Evolutionary conservation across 2,329 filamentous ascomycete species (phyloP).

Genomic region (Paraphaeosphaeria minitans): DNA sequence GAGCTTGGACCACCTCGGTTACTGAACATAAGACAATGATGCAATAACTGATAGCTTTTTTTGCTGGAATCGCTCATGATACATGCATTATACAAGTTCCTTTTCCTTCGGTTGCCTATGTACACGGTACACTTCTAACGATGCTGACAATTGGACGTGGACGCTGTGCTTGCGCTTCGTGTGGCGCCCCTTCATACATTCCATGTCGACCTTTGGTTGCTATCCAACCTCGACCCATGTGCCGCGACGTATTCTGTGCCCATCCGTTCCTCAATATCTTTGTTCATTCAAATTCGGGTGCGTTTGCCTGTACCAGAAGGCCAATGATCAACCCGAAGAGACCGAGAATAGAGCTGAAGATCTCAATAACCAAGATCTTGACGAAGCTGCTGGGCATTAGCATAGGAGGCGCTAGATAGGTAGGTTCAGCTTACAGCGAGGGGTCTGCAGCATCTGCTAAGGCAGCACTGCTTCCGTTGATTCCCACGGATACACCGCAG

Average conservation of each 20-base stretch:
- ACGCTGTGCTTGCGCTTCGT: conserved; percentile 20
- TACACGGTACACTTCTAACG: conserved; percentile 35
- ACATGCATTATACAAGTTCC: conserved; percentile 46
- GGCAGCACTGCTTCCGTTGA: conserved; percentile 96
- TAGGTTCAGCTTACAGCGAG: conserved; percentile 68
- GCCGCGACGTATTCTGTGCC: neutral
- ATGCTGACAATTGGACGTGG: conserved; percentile 13
- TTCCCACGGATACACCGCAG: conserved; percentile 94
- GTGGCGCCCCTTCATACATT: conserved; percentile 9
- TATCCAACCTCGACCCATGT: neutral
- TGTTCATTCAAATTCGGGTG: conserved; percentile 67
- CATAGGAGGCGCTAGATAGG: neutral
- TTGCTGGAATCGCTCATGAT: conserved; percentile 38
- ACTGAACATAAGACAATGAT: neutral
- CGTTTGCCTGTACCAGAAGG: conserved; percentile 83
- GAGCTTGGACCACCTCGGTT: conserved; percentile 27
- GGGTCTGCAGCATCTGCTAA: conserved; percentile 94
- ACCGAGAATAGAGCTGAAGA: conserved; percentile 96
- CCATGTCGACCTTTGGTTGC: conserved; percentile 8
- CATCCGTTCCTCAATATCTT: neutral
- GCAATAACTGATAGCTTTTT: conserved; percentile 31
- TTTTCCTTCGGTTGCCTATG: conserved; percentile 23
- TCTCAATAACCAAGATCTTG: conserved; percentile 98
- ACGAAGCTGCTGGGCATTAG: conserved; percentile 71
- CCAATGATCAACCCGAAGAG: conserved; percentile 97